These are phyloP conservation scores for Fusarium irregulare DNA, from an alignment of 2,329 filamentous ascomycete genomes.

Conservation along the genomic window DNA sequence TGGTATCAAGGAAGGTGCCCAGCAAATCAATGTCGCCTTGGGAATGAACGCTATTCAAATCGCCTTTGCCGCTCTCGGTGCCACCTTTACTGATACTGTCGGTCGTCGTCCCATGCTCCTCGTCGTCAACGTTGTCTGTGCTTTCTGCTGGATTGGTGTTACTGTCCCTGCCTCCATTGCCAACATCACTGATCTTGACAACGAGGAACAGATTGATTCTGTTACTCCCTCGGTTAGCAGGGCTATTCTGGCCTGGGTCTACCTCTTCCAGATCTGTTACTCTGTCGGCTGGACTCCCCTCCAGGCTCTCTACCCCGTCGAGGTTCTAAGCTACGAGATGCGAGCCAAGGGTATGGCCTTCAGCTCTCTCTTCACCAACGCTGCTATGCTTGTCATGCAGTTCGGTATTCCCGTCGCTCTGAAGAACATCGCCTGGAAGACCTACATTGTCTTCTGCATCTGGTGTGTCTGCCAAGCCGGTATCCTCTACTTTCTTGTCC, in stretches of 20 bases:
- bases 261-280: conserved; percentile 52
- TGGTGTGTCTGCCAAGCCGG: conserved; percentile 56
- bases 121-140: conserved; percentile 58
- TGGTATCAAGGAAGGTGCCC: conserved; percentile 55
- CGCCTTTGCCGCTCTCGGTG: conserved; percentile 60
- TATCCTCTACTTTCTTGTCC: conserved; percentile 62
- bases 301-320: conserved; percentile 62
- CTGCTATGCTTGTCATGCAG: conserved; percentile 52
- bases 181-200: conserved; percentile 45
- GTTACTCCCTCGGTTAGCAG: conserved; percentile 52
- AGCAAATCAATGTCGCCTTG: conserved; percentile 60
- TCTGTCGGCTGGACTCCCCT: conserved; percentile 55
- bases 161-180: conserved; percentile 57
- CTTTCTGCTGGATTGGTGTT: conserved; percentile 61
- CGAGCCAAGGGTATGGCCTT: conserved; percentile 68
- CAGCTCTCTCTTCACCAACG: conserved; percentile 57
- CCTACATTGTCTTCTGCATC: conserved; percentile 63
- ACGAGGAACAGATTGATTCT: conserved; percentile 40
- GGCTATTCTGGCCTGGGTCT: conserved; percentile 61
- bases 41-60: conserved; percentile 62
- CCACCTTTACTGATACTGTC: conserved; percentile 59
- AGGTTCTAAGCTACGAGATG: conserved; percentile 65
- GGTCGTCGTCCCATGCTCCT: conserved; percentile 64
- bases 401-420: conserved; percentile 60
- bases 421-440: conserved; percentile 63